A percentile compares a stretch with the other conserved stretches of the same genome.
Evolutionary conservation across 441 rosid species (phyloP).

Genomic region (Hura crepitans): DNA sequence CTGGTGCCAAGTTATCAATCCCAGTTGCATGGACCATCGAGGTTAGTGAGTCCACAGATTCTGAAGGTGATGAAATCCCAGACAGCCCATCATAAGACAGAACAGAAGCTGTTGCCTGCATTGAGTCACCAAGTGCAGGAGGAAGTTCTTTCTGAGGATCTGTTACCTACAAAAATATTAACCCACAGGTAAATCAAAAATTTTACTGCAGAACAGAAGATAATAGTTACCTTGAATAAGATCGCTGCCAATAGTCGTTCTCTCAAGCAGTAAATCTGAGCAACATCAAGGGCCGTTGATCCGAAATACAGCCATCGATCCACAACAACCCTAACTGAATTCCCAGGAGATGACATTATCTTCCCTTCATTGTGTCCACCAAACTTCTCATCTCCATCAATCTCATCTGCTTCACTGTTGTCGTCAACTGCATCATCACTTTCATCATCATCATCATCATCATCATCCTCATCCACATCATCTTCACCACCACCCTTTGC

Average conservation of each 20-base stretch:
- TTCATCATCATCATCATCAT: slow-evolving; percentile 33
- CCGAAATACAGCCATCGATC: slow-evolving; percentile 82
- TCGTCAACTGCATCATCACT: slow-evolving; percentile 39
- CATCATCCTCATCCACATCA: slow-evolving; percentile 33
- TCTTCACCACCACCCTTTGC: slow-evolving; percentile 26
- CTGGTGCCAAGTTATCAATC: slow-evolving; percentile 31
- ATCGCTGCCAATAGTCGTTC: slow-evolving; percentile 74
- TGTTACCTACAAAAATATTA: slow-evolving; percentile 46
- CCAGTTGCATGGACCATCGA: slow-evolving; percentile 45
- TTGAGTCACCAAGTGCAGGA: slow-evolving; percentile 60
- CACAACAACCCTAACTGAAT: slow-evolving; percentile 55
- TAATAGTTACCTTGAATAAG: slow-evolving; percentile 57
- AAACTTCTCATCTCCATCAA: slow-evolving; percentile 32
- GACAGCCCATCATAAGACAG: slow-evolving; percentile 61
- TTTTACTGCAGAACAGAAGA: background rate
- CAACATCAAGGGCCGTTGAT: slow-evolving; percentile 76
- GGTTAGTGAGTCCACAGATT: slow-evolving; percentile 41
- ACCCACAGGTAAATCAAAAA: slow-evolving; percentile 17
- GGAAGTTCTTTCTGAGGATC: slow-evolving; percentile 60
- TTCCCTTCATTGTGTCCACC: slow-evolving; percentile 35
- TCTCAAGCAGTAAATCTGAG: slow-evolving; percentile 85
- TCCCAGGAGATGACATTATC: slow-evolving; percentile 74
- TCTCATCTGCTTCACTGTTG: slow-evolving; percentile 49
- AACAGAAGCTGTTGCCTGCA: slow-evolving; percentile 48
- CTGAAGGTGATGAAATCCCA: slow-evolving; percentile 37